Percentiles rank a stretch among this genome's conserved stretches.
Evolutionary conservation across 1,139 yeast genomes (phyloP).

Genomic region (Lizanozyma gosingica): DNA sequence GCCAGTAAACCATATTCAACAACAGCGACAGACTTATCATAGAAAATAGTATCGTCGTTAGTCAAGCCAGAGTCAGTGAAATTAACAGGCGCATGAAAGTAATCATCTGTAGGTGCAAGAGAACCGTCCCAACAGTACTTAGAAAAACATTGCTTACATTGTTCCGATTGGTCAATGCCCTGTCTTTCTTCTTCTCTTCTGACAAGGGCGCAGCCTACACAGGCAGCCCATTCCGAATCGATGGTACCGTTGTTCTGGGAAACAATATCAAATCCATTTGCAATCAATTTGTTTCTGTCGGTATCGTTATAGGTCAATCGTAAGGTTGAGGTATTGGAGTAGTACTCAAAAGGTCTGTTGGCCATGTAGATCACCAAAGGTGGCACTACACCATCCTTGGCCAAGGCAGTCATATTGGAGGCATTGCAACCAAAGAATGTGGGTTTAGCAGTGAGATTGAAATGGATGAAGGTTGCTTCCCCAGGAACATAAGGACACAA

Average conservation of each 20-base stretch:
- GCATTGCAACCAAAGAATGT: slow-evolving; percentile 85
- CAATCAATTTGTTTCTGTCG: slow-evolving; percentile 53
- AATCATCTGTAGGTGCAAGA: slow-evolving; percentile 9
- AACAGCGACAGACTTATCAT: slow-evolving; percentile 2
- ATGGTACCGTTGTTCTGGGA: slow-evolving; percentile 66
- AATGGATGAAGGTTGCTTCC: slow-evolving; percentile 47
- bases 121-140: slow-evolving; percentile 81
- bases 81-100: slow-evolving; percentile 13
- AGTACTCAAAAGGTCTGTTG: slow-evolving; percentile 59
- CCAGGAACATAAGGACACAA: slow-evolving; percentile 88
- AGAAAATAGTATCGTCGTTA: slow-evolving; percentile 13
- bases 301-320: slow-evolving; percentile 51
- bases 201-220: slow-evolving; percentile 84
- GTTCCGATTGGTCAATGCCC: slow-evolving; percentile 53
- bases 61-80: slow-evolving; percentile 23
- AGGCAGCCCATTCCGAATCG: slow-evolving; percentile 65
- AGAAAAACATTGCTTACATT: slow-evolving; percentile 65
- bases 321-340: slow-evolving; percentile 67
- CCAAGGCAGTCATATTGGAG: slow-evolving; percentile 47
- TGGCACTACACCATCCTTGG: slow-evolving; percentile 34
- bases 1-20: slow-evolving; percentile 3
- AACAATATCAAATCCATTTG: slow-evolving; percentile 74
- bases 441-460: slow-evolving; percentile 58
- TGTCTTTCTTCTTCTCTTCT: slow-evolving; percentile 74
- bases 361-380: slow-evolving; percentile 78